Evolutionary conservation across 139 green algal species (phyloP), one percentile per base, ranked within the genome.

Genomic region (Chlorella sp.): DNA sequence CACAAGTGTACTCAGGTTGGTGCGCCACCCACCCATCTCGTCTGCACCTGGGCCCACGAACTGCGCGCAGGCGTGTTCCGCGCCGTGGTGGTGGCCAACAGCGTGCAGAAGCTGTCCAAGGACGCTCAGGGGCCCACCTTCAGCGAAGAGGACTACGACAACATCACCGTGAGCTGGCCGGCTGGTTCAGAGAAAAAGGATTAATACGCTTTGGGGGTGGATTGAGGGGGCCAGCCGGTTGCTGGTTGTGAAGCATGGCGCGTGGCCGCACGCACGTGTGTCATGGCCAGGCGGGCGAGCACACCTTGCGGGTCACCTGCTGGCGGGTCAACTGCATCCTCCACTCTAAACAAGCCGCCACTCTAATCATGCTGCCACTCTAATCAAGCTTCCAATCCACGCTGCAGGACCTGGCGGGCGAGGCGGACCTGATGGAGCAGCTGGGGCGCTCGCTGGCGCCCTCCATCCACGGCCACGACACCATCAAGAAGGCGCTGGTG

Each of bases 381-480:
- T 24, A 73, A 14, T 4, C 20, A 19, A 43, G 43, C 11, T 74
- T 32, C 60, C 16, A 34, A 20, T 70, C 1, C 30, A 30, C 9
- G 26, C 58, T 51, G 44, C 79, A 84, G 79, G 79, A 75, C 16
- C 79, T 84, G 70, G 88, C 94, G 6, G 73, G 54, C 24, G 85
- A 91, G 68, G 38, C 54, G 0, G 90, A 94, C 73, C 80, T 95
- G 11, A 92, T 99, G 85, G 89, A 96, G 19, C 87, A 97, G 86
- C 91, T 99, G 73, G 95, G 88, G 24, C 75, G 87, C 73, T 96
- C 90, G 48, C 90, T 99, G 46, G 97, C 97, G 8, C 97, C 97
- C 16, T 99, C 96, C 85, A 99, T 99, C 89, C 98, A 93, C 78
- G 97, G 97, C 34, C 96, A 99, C 88, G 74, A 93, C 76, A 88